These are phyloP conservation scores for Euphorbia lathyris DNA, from an alignment of 345 rosid species.

Conservation along the genomic window DNA sequence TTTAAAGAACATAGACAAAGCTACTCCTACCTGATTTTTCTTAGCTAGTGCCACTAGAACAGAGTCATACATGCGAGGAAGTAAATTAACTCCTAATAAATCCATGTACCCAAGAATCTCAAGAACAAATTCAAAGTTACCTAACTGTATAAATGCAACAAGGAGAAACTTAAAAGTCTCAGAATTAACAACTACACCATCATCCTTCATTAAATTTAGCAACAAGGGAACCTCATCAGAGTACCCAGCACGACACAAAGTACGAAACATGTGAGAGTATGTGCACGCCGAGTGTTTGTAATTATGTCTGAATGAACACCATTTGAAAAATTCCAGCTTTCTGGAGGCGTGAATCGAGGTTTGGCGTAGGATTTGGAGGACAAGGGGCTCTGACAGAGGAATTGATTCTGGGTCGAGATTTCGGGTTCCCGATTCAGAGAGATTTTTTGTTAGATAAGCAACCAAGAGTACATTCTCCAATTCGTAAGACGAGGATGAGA, in stretches of 20 bases:
- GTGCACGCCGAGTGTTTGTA: conserved; percentile 60
- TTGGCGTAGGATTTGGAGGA: conserved; percentile 60
- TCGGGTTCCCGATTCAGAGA: conserved; percentile 56
- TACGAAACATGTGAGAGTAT: conserved; percentile 63
- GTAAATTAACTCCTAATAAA: conserved; percentile 45
- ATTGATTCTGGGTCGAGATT: conserved; percentile 52
- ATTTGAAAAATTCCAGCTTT: conserved; percentile 60
- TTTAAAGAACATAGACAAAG: conserved; percentile 64
- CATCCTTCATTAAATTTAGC: conserved; percentile 62
- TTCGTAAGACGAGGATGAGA: conserved; percentile 25
- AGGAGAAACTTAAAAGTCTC: conserved; percentile 57
- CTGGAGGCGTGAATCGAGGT: conserved; percentile 50
- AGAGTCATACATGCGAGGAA: conserved; percentile 51
- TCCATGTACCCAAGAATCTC: conserved; percentile 78
- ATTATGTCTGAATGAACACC: conserved; percentile 54
- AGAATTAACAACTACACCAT: conserved; percentile 48
- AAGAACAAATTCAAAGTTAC: conserved; percentile 62
- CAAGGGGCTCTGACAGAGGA: conserved; percentile 60
- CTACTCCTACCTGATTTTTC: conserved; percentile 56
- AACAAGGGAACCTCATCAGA: conserved; percentile 60
- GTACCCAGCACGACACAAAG: conserved; percentile 52
- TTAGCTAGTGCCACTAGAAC: conserved; percentile 61
- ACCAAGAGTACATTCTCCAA: conserved; percentile 51
- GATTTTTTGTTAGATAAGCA: conserved; percentile 60
- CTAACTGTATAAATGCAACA: conserved; percentile 48